A percentile compares a stretch with the other conserved stretches of the same genome.
These are phyloP conservation scores for Cryptococcus sp. DNA, from an alignment of 1,284 basidiomycete genomes.

Conservation along the genomic window DNA sequence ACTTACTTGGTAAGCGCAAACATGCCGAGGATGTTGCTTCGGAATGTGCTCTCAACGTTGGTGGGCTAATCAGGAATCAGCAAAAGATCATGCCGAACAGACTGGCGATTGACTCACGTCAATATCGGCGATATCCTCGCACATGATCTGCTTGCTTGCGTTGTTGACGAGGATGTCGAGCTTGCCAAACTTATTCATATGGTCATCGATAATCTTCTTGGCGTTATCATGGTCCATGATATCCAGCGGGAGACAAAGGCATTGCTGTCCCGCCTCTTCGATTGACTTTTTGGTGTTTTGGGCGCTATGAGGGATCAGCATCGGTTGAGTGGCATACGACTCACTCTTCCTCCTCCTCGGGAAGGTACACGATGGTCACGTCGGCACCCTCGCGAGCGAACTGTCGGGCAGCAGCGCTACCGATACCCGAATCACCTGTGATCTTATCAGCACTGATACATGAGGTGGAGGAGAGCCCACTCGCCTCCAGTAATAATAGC, in stretches of 20 bases:
- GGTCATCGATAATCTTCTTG: constrained; percentile 57
- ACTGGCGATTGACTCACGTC: constrained; percentile 48
- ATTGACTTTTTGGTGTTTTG: constrained; percentile 57
- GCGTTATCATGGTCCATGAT: constrained; percentile 58
- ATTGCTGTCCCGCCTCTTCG: constrained; percentile 55
- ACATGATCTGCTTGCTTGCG: constrained; percentile 63
- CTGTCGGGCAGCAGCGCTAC: constrained; percentile 62
- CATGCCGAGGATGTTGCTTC: constrained; percentile 63
- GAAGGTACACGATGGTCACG: constrained; percentile 66
- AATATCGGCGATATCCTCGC: constrained; percentile 56
- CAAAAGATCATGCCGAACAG: not conserved
- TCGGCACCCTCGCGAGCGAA: constrained; percentile 67
- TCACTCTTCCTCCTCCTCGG: constrained; percentile 63
- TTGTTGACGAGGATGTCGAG: constrained; percentile 66
- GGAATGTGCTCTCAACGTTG: constrained; percentile 60
- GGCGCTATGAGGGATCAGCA: constrained; percentile 29
- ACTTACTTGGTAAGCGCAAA: constrained; percentile 59
- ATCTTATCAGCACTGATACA: no score
- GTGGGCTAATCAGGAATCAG: constrained; percentile 27
- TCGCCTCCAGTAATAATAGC: constrained; percentile 59
- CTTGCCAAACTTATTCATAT: constrained; percentile 58
- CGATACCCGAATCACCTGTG: constrained; percentile 62
- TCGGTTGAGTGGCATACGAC: constrained; percentile 16
- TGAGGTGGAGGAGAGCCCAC: constrained; percentile 7
- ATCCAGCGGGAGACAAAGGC: constrained; percentile 48